These are phyloP conservation scores for Epichloe sylvatica DNA, from an alignment of 2,329 filamentous ascomycete species.

Conservation along the genomic window DNA sequence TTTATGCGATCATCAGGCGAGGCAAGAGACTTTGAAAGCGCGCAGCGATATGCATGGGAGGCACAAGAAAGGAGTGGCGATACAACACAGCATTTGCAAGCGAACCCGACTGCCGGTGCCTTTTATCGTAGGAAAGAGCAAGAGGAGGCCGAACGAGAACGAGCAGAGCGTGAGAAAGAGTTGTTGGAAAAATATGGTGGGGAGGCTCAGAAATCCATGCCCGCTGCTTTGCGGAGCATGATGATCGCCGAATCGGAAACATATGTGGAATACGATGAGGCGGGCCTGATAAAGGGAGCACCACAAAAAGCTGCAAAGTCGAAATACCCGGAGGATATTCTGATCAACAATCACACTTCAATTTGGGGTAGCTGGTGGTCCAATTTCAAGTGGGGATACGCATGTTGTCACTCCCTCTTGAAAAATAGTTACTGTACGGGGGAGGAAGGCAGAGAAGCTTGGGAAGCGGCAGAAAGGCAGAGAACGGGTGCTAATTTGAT, in stretches of 20 bases:
- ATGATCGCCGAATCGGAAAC: conserved; percentile 67
- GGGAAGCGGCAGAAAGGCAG: conserved; percentile 58
- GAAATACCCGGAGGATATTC: conserved; percentile 81
- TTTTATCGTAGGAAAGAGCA: conserved; percentile 67
- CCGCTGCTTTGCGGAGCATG: conserved; percentile 49
- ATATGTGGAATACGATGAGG: conserved; percentile 90
- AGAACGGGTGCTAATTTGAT: conserved; percentile 32
- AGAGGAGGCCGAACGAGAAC: conserved; percentile 57
- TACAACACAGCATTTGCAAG: conserved; percentile 78
- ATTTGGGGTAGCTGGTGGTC: conserved; percentile 98
- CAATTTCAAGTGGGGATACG: conserved; percentile 89
- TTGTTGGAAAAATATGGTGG: conserved; percentile 74
- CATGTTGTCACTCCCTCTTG: conserved; percentile 82
- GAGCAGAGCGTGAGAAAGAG: conserved; percentile 51
- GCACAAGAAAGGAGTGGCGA: conserved; percentile 70
- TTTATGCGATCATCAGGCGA: conserved; percentile 83
- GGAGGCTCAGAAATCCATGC: conserved; percentile 40
- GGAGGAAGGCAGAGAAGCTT: conserved; percentile 69
- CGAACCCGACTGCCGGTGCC: conserved; percentile 89
- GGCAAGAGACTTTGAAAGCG: conserved; percentile 80
- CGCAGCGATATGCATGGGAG: conserved; percentile 89
- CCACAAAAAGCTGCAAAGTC: conserved; percentile 64
- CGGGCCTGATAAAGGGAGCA: conserved; percentile 77
- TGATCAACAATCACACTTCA: conserved; percentile 79
- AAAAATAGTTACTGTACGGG: conserved; percentile 96